Evolutionary conservation across 2,329 filamentous ascomycete species (phyloP), one percentile per base, ranked within the genome.

Genomic region (Graphilbum ipis-grandicollis): DNA sequence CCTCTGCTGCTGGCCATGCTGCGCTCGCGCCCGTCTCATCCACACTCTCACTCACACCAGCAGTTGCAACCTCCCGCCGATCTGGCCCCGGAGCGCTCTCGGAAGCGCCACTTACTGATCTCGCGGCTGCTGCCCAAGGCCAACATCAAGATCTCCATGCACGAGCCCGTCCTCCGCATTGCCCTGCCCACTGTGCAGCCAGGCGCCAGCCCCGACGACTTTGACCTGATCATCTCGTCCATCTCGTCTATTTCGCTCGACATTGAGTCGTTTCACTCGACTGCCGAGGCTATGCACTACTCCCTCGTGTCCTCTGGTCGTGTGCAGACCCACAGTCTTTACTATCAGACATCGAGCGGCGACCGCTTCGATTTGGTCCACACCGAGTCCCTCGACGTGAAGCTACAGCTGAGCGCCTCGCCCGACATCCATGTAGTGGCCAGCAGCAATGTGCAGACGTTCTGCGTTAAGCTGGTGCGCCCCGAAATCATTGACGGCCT

Each of bases 191-290:
- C 88, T 0, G 72, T 90, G 43, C 71, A 79, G 42, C 66, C 68
- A 38, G 61, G 60, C 2, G 60, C 66, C 30, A 70, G 75, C 19
- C 66, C 74, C 1, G 82, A 85, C 42, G 86, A 96, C 45, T 96
- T 90, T 46, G 90, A 98, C 51, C 67, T 98, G 22, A 79, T 98
- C 32, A 93, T 98, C 34, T 93, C 84, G 1, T 90, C 85, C 2
- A 83, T 93, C 10, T 96, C 92, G 0, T 93, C 88, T 0, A 74
- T 96, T 28, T 93, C 88, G 0, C 60, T 96, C 18, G 90, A 98
- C 49, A 68, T 93, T 34, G 90, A 98, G 51, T 93, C 90, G 1
- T 93, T 85, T n/a, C 90, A 98, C 56, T 90, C 84, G 3, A 66
- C 79, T 0, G 72, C 83, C 26, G 81, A 81, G 39, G 80, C 92